Percentiles rank a stretch among this genome's conserved stretches.
phyloP scores from a whole-genome alignment of 2,329 filamentous ascomycete genomes.

The Claviceps sp. region DNA sequence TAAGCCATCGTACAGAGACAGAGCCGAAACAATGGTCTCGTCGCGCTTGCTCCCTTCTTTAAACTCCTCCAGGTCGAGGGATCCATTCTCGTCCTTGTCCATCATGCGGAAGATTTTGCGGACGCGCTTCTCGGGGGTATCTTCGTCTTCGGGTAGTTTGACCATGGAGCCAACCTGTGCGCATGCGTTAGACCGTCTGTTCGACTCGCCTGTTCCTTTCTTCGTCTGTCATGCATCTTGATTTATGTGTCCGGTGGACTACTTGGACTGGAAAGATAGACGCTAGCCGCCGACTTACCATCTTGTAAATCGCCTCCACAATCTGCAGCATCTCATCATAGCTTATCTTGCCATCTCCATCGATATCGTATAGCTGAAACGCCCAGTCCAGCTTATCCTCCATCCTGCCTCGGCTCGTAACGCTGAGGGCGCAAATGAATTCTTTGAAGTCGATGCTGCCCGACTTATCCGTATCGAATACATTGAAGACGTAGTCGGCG shows the following conservation, averaged over 20 bases:
- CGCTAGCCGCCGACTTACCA: slow-evolving; percentile 45
- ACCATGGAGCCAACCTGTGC: slow-evolving; percentile 93
- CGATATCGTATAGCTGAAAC: slow-evolving; percentile 98
- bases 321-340: slow-evolving; percentile 99
- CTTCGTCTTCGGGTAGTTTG: slow-evolving; percentile 94
- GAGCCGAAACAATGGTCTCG: slow-evolving; percentile 93
- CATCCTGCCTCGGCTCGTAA: slow-evolving; percentile 96
- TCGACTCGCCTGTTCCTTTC: too few species aligned
- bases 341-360: slow-evolving; percentile 96
- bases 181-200: background rate
- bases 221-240: too few species aligned
- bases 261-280: background rate
- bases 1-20: slow-evolving; percentile 91
- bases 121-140: slow-evolving; percentile 96
- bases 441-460: slow-evolving; percentile 99
- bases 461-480: slow-evolving; percentile 95
- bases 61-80: slow-evolving; percentile 93
- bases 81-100: slow-evolving; percentile 99
- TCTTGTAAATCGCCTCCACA: slow-evolving; percentile 99
- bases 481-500: slow-evolving; percentile 97
- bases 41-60: slow-evolving; percentile 98
- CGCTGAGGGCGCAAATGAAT: slow-evolving; percentile 95
- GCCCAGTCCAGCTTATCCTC: slow-evolving; percentile 99
- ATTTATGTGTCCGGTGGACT: too few species aligned
- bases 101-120: slow-evolving; percentile 99